These are phyloP conservation scores for Taiozyma sp. DNA, from an alignment of 1,139 yeast genomes.

Conservation along the genomic window DNA sequence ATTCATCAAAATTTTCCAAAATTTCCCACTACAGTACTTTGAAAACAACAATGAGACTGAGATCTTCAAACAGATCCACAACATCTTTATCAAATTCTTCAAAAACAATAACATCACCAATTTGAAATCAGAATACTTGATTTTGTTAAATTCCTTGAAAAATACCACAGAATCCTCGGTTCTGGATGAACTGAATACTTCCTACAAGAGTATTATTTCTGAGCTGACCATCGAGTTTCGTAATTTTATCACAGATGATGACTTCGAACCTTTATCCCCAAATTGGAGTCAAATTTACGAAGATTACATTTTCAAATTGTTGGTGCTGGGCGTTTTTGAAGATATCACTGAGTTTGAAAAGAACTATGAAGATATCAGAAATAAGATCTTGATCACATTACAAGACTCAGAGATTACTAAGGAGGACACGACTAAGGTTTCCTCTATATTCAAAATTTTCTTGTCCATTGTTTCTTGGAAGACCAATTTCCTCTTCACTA, in stretches of 20 bases:
- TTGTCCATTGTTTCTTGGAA: slow-evolving; percentile 17
- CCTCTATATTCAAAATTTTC: slow-evolving; percentile 12
- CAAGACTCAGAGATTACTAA: slow-evolving; percentile 5
- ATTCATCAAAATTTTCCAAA: slow-evolving; percentile 14
- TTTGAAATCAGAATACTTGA: slow-evolving; percentile 9
- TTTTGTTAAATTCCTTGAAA: slow-evolving; percentile 18
- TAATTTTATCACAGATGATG: slow-evolving; percentile 9
- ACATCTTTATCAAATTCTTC: slow-evolving; percentile 12
- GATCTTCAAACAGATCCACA: slow-evolving; percentile 7
- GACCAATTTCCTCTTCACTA: slow-evolving; percentile 9
- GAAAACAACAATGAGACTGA: slow-evolving; percentile 13
- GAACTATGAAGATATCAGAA: slow-evolving; percentile 9
- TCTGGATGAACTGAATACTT: slow-evolving; percentile 15
- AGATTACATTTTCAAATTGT: slow-evolving; percentile 15
- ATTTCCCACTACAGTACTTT: slow-evolving; percentile 10
- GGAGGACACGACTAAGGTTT: background rate
- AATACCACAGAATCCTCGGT: slow-evolving; percentile 8
- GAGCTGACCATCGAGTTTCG: slow-evolving; percentile 19
- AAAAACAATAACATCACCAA: slow-evolving; percentile 15
- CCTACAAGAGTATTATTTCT: slow-evolving; percentile 18
- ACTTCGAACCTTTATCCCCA: slow-evolving; percentile 6
- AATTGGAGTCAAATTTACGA: slow-evolving; percentile 12
- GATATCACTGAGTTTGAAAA: slow-evolving; percentile 10
- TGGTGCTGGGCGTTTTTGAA: slow-evolving; percentile 12
- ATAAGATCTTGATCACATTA: slow-evolving; percentile 6